Conservation (phyloP, 208 protist species). For the Crithidia sp. region DNA sequence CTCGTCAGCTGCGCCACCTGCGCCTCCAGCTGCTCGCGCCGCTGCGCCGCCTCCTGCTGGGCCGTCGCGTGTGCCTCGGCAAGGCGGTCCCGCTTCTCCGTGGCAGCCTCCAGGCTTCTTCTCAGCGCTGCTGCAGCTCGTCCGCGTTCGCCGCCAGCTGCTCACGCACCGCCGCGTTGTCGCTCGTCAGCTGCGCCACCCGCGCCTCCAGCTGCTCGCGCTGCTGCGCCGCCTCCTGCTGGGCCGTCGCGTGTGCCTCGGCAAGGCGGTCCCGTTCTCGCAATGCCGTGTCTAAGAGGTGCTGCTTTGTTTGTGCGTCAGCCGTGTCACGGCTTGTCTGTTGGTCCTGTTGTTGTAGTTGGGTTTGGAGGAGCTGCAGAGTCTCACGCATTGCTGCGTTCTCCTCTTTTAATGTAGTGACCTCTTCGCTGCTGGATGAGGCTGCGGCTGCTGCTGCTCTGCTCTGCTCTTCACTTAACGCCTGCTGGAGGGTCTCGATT, state of each 20-base stretch:
- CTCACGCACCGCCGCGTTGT: constrained; percentile 24
- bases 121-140: constrained; percentile 33
- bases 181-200: constrained; percentile 10
- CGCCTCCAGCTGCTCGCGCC: background rate
- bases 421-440: background rate
- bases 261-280: background rate
- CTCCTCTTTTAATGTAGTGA: constrained; percentile 14
- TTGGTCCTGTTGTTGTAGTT: constrained; percentile 3
- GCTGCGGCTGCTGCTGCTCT: background rate
- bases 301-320: background rate
- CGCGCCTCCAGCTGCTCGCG: background rate
- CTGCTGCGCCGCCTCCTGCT: background rate
- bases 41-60: background rate
- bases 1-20: background rate
- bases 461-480: constrained; percentile 7
- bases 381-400: constrained; percentile 22
- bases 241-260: constrained; percentile 14
- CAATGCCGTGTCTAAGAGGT: constrained; percentile 6
- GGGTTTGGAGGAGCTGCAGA: constrained; percentile 4
- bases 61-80: constrained; percentile 13
- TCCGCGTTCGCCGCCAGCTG: constrained; percentile 15
- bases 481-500: constrained; percentile 25
- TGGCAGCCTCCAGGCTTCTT: constrained; percentile 14
- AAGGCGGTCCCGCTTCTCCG: background rate
- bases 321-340: background rate